Percentiles rank a stretch among this genome's conserved stretches.
phyloP scores from a whole-genome alignment of 2,329 filamentous ascomycete genomes.

The Ascochyta koolunga region DNA sequence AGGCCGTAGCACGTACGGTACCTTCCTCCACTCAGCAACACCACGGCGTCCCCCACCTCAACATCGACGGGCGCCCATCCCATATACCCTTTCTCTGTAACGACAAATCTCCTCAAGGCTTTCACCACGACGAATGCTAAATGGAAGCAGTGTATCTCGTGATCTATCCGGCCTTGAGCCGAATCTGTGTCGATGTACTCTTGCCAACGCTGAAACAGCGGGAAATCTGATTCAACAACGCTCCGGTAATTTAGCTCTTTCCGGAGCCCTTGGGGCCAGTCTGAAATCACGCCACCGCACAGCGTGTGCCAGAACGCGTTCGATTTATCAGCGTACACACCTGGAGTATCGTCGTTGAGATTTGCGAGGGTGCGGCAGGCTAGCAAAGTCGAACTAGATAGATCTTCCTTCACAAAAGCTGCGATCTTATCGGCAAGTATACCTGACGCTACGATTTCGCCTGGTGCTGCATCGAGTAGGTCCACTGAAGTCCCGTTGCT shows the following conservation, averaged over 20 bases:
- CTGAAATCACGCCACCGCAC: not conserved
- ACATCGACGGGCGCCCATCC: not conserved
- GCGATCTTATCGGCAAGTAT: no score
- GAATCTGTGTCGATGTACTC: no score
- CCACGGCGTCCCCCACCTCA: not conserved
- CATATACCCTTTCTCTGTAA: not conserved
- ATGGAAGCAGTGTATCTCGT: not conserved
- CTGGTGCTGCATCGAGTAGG: not conserved
- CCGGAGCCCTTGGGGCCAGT: no score
- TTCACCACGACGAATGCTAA: not conserved
- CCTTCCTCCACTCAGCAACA: not conserved
- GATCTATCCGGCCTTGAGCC: no score
- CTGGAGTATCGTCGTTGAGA: not conserved
- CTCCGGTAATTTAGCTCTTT: no score
- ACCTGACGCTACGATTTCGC: not conserved
- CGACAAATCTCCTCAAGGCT: not conserved
- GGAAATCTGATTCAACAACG: no score
- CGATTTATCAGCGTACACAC: not conserved
- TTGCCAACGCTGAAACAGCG: no score
- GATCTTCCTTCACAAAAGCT: not conserved
- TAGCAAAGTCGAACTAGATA: not conserved
- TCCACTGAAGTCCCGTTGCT: not conserved
- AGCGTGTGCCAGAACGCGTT: not conserved
- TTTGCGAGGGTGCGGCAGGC: not conserved
- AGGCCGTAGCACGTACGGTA: not conserved